Base-by-base conservation (phyloP, 2,329 filamentous ascomycete species). In the Coniochaeta sp. region DNA sequence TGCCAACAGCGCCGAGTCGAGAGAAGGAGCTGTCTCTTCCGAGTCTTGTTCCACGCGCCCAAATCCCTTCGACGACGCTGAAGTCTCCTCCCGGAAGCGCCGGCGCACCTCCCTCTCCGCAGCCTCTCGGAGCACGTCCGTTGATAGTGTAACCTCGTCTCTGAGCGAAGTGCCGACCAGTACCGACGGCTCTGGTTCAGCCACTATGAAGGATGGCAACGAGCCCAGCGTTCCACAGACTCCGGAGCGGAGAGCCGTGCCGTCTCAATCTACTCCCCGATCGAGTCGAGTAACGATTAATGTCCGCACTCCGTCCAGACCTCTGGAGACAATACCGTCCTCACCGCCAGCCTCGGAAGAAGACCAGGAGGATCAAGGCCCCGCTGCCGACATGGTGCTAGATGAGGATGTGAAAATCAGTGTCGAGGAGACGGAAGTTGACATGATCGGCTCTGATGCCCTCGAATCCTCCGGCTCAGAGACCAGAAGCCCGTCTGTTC, bases 31-130 rank as follows among this genome's bases (percentile, higher is more conserved):
- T 63, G 72, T 74, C 68, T 84, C 81, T 61, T 78, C 78, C 67
- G 82, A 86, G 71, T 77, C 79, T 65, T 76, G 75, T 66, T 79
- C 81, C 61, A 81, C 77, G 59, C 77, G 82, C 56, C 79, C 79
- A 50, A 84, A 85, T 57, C 82, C 82, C 35, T 85, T 85, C 64
- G 75, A 83, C 68, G 80, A 83, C 67, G 71, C 67, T 63, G 77
- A 81, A 57, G 62, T 68, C 46, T 72, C 75, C 38, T 74, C 81
- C 52, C 74, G 82, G 57, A 86, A 86, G 66, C 79, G 82, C 50
- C 81, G 79, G 56, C 77, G 82, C 58, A 82, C 81, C 27, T 84
- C 81, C 13, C 68, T 74, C 49, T 76, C 76, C 52, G 74, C 70
- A 47, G 59, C 54, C 52, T 83, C 81, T 24, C 73, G 76, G 53